These are phyloP conservation scores for Chlorella sp. DNA, from an alignment of 139 green algal genomes.

Conservation along the genomic window DNA sequence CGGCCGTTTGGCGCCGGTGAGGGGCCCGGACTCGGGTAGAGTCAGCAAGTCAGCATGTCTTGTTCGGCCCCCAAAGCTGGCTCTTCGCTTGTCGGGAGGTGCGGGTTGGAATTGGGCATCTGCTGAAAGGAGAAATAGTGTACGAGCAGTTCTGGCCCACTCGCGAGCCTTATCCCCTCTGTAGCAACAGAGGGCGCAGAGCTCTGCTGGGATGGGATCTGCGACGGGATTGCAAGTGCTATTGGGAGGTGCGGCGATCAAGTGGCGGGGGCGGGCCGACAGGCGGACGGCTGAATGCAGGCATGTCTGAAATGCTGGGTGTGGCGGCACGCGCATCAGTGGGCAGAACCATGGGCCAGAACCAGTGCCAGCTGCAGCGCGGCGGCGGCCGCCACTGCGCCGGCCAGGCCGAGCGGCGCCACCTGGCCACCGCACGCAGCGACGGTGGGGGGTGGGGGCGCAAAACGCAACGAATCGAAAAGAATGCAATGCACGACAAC, in stretches of 20 bases:
- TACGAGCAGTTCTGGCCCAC: not conserved
- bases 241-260: not conserved
- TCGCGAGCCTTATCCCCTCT: not conserved
- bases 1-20: not conserved
- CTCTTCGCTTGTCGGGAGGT: conserved; percentile 18
- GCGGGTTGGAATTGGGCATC: conserved; percentile 18
- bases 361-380: not conserved
- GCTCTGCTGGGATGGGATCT: not conserved
- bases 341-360: not conserved
- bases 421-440: not conserved
- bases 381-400: not conserved
- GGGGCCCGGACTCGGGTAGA: not conserved
- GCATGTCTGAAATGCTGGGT: not conserved
- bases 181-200: not conserved
- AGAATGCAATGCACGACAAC: conserved; percentile 10
- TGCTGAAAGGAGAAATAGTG: conserved; percentile 28
- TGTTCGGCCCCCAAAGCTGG: not conserved
- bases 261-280: not conserved
- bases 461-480: not conserved
- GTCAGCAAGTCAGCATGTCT: not conserved
- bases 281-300: not conserved
- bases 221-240: not conserved
- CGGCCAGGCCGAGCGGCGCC: not conserved
- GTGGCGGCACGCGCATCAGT: not conserved
- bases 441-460: not conserved